phyloP scores from a whole-genome alignment of 805 yeast species.

The Torulaspora franciscae region DNA sequence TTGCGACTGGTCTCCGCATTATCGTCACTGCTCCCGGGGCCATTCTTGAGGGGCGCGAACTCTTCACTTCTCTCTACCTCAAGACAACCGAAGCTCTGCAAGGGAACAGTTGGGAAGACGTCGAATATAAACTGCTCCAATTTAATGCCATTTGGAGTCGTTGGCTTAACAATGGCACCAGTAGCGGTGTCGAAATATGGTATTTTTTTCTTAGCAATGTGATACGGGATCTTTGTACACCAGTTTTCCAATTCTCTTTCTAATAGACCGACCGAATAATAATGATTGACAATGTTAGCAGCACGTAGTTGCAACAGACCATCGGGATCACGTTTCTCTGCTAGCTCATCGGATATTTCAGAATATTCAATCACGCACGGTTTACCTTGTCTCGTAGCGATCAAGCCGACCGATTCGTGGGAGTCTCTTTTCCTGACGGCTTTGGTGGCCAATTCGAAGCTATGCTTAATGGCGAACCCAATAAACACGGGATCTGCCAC shows the following conservation, averaged over 20 bases:
- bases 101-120: slow-evolving; percentile 74
- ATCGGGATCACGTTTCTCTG: slow-evolving; percentile 56
- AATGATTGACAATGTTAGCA: slow-evolving; percentile 96
- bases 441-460: slow-evolving; percentile 79
- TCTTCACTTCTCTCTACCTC: slow-evolving; percentile 85
- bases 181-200: slow-evolving; percentile 48
- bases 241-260: slow-evolving; percentile 56
- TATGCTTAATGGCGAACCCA: slow-evolving; percentile 71
- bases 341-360: slow-evolving; percentile 74
- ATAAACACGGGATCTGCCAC: slow-evolving; percentile 85
- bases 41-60: slow-evolving; percentile 92
- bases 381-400: slow-evolving; percentile 58
- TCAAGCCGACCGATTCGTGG: slow-evolving; percentile 83
- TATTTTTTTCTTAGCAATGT: slow-evolving; percentile 88
- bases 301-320: slow-evolving; percentile 76
- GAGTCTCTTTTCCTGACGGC: slow-evolving; percentile 92
- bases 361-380: slow-evolving; percentile 96
- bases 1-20: slow-evolving; percentile 76
- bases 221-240: slow-evolving; percentile 80
- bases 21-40: slow-evolving; percentile 74
- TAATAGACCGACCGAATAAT: slow-evolving; percentile 78
- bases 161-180: slow-evolving; percentile 54
- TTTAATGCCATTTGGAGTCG: slow-evolving; percentile 82
- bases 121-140: slow-evolving; percentile 96
- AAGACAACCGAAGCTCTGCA: slow-evolving; percentile 76